phyloP scores from a whole-genome alignment of 495 filamentous ascomycete species.

The Penicillium riverlandense region DNA sequence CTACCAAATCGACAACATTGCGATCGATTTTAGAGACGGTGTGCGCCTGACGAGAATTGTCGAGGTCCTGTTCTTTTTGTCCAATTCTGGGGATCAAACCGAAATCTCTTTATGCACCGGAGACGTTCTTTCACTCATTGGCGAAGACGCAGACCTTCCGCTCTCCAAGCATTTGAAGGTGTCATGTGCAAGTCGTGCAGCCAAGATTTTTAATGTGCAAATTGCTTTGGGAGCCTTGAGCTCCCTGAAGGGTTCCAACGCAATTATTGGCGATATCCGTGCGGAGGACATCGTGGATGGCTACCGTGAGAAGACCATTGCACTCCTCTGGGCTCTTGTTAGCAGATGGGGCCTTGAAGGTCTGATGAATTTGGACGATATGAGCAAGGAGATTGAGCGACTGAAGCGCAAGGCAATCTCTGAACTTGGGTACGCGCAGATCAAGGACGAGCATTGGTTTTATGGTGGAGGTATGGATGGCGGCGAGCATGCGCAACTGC shows the following conservation, averaged over 20 bases:
- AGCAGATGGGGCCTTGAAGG: constrained; percentile 46
- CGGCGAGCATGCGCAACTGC: constrained; percentile 30
- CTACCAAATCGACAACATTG: constrained; percentile 53
- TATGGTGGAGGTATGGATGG: constrained; percentile 10
- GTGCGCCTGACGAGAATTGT: constrained; percentile 53
- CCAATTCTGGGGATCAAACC: constrained; percentile 1
- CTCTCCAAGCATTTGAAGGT: constrained; percentile 55
- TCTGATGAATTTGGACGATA: constrained; percentile 48
- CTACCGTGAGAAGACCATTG: constrained; percentile 59
- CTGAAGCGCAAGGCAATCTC: constrained; percentile 24
- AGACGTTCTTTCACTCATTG: constrained; percentile 6
- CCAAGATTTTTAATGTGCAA: constrained; percentile 56
- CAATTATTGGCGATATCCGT: constrained; percentile 30
- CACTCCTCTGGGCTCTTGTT: constrained; percentile 55
- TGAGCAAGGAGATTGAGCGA: constrained; percentile 44
- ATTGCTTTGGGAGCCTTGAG: constrained; percentile 49
- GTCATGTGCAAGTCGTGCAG: constrained; percentile 47
- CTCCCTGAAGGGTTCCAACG: constrained; percentile 25
- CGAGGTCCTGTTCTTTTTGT: constrained; percentile 47
- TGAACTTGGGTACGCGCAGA: constrained; percentile 11
- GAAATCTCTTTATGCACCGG: constrained; percentile 6
- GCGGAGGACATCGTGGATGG: constrained; percentile 62
- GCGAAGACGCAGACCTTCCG: constrained; percentile 20
- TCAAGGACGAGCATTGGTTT: constrained; percentile 8
- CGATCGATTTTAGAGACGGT: constrained; percentile 59